Percentiles rank a stretch among this genome's conserved stretches.
Conservation (phyloP, 345 rosid species). For the Carallia brachiata region DNA sequence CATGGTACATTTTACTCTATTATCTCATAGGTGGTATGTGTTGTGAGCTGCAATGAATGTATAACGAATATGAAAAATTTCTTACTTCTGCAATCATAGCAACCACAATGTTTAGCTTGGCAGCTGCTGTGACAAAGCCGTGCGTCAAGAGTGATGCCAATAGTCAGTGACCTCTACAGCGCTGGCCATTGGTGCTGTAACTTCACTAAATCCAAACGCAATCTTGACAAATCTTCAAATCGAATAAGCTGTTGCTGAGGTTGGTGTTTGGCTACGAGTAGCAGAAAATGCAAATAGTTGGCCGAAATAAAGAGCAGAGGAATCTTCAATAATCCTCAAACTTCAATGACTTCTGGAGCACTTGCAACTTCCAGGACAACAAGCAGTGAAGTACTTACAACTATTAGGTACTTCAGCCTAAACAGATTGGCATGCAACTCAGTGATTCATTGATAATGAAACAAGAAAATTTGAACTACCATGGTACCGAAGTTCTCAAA, state of each 20-base stretch:
- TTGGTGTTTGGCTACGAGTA: conserved; percentile 46
- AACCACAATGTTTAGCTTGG: conserved; percentile 51
- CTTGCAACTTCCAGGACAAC: too few species aligned
- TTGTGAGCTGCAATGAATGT: conserved; percentile 10
- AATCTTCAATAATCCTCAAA: background rate
- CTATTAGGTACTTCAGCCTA: too few species aligned
- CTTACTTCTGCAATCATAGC: conserved; percentile 62
- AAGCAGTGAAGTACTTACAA: too few species aligned
- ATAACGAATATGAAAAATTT: conserved; percentile 42
- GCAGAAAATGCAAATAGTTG: background rate
- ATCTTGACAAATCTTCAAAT: conserved; percentile 55
- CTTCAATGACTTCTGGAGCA: too few species aligned
- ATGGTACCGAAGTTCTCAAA: too few species aligned
- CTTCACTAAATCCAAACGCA: conserved; percentile 55
- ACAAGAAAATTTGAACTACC: too few species aligned
- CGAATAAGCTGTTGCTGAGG: conserved; percentile 59
- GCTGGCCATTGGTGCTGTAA: conserved; percentile 69
- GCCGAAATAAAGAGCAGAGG: background rate
- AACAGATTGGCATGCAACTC: too few species aligned
- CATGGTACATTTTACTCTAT: background rate
- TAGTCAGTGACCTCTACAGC: conserved; percentile 48
- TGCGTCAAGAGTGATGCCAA: conserved; percentile 4
- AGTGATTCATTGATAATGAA: too few species aligned
- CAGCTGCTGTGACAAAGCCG: conserved; percentile 59
- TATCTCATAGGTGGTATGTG: background rate